phyloP scores from a whole-genome alignment of 176 grass and related monocot species.

The Paspalum notatum region DNA sequence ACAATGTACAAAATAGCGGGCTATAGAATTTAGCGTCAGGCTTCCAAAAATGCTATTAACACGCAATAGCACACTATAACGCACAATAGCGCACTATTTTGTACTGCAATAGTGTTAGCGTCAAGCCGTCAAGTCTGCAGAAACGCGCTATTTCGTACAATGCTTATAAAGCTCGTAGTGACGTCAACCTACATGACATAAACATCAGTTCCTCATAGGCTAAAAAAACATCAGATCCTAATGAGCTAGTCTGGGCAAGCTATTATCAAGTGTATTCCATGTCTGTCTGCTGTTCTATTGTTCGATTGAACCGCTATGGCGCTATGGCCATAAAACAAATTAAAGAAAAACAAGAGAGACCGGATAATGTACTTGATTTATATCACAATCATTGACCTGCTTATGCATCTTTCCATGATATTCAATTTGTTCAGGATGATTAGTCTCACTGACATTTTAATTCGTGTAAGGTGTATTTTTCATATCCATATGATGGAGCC shows the following conservation, averaged over 20 bases:
- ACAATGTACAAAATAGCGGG: no score
- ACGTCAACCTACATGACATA: neutral
- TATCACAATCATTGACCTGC: neutral
- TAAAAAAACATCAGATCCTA: neutral
- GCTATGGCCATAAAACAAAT: neutral
- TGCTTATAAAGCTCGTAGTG: conserved; percentile 3
- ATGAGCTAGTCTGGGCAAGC: neutral
- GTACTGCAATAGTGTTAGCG: no score
- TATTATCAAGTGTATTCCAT: neutral
- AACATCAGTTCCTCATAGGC: neutral
- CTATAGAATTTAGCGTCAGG: no score
- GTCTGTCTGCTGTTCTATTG: neutral
- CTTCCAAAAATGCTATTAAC: no score
- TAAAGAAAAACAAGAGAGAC: neutral
- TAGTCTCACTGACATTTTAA: neutral
- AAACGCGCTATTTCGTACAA: no score
- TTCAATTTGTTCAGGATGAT: neutral
- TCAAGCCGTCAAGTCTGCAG: no score
- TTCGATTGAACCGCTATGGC: neutral
- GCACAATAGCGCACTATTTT: no score
- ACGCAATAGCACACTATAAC: no score
- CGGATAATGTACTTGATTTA: neutral
- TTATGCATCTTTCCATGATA: neutral
- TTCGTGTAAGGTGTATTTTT: neutral
- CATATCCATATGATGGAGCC: neutral